Evolutionary conservation across 1,284 basidiomycete genomes (phyloP).

Genomic region (Moniliophthora roreri): DNA sequence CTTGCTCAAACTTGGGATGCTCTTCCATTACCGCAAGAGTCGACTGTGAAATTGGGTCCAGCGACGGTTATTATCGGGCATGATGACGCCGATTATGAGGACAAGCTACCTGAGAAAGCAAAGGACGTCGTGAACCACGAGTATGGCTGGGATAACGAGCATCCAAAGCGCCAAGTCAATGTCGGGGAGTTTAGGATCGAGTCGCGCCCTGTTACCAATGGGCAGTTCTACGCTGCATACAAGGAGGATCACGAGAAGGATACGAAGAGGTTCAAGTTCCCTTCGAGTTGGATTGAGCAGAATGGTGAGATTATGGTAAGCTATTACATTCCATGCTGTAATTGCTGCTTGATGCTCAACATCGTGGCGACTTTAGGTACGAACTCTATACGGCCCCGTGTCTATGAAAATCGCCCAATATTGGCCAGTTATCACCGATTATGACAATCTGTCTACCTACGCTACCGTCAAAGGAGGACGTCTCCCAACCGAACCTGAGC

Average conservation of each 20-base stretch:
- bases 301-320: conserved; percentile 51
- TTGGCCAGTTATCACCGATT: conserved; percentile 89
- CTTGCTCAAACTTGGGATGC: conserved; percentile 69
- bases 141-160: conserved; percentile 97
- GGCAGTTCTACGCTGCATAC: conserved; percentile 69
- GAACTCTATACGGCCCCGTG: conserved; percentile 87
- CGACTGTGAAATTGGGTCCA: conserved; percentile 60
- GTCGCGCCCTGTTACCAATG: conserved; percentile 86
- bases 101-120: conserved; percentile 38
- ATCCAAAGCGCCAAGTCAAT: conserved; percentile 60
- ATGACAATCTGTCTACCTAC: conserved; percentile 77
- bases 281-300: conserved; percentile 67
- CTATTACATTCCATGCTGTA: background rate
- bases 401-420: conserved; percentile 71
- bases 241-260: conserved; percentile 37
- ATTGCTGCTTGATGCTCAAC: conserved; percentile 3
- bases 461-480: conserved; percentile 87
- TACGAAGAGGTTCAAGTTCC: conserved; percentile 46
- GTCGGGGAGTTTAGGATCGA: conserved; percentile 73
- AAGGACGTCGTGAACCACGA: conserved; percentile 56
- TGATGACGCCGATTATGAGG: conserved; percentile 79
- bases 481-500: conserved; percentile 88
- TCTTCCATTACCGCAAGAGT: conserved; percentile 37
- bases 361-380: conserved; percentile 55
- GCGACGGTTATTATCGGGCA: conserved; percentile 74